Percentiles rank a stretch among this genome's conserved stretches.
Evolutionary conservation across 805 yeast species (phyloP).

Genomic region (Metschnikowia gelsemii): DNA sequence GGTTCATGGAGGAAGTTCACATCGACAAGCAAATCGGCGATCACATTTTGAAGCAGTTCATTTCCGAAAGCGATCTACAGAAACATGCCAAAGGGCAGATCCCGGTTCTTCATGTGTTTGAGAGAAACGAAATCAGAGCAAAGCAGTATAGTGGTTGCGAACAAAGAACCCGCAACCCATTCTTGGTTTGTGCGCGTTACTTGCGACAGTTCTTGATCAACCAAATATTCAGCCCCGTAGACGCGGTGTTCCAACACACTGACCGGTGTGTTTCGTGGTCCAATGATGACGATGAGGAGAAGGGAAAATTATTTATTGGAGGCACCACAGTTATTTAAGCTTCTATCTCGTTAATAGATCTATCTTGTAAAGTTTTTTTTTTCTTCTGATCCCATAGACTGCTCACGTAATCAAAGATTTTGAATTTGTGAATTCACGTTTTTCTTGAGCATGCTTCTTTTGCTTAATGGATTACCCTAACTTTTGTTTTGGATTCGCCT

Average conservation of each 20-base stretch:
- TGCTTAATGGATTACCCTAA: too few relatives aligned
- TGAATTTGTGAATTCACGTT: too few relatives aligned
- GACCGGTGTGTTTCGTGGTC: slow-evolving; percentile 22
- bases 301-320: slow-evolving; percentile 29
- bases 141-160: slow-evolving; percentile 21
- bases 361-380: background rate
- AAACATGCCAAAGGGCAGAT: slow-evolving; percentile 11
- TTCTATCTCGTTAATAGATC: background rate
- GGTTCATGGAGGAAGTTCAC: slow-evolving; percentile 45
- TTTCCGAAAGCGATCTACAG: slow-evolving; percentile 18
- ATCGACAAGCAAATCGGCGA: slow-evolving; percentile 23
- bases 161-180: slow-evolving; percentile 21
- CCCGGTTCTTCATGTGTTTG: slow-evolving; percentile 32
- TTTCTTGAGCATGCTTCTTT: background rate
- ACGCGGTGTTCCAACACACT: slow-evolving; percentile 23
- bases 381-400: background rate
- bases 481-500: too few relatives aligned
- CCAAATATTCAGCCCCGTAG: slow-evolving; percentile 28
- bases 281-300: slow-evolving; percentile 20
- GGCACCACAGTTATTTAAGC: slow-evolving; percentile 26
- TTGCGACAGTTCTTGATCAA: slow-evolving; percentile 25
- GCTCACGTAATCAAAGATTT: too few relatives aligned
- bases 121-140: slow-evolving; percentile 28
- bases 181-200: slow-evolving; percentile 12
- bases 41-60: slow-evolving; percentile 23